Base-by-base conservation (phyloP, 352 stramenopile species). In the Pythium oligandrum region DNA sequence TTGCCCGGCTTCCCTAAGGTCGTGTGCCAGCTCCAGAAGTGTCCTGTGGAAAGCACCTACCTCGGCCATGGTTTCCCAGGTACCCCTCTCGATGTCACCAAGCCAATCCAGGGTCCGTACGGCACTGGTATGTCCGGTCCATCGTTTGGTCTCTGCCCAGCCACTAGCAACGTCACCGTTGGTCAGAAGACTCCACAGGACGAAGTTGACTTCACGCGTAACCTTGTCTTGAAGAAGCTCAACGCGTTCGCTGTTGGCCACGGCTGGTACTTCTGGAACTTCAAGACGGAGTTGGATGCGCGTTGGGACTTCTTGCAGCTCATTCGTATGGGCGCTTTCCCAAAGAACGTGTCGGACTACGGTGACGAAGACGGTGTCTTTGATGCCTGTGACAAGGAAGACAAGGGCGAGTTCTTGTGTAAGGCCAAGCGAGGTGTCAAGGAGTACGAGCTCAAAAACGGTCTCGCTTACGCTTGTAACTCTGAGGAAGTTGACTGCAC, bases 241-340 rank as follows among this genome's bases (percentile, higher is more conserved):
- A 93, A 92, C 57, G 83, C 86, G 4, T 97, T 96, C 57, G 82
- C 78, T 0, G 69, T 96, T 33, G 89, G 87, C 32, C 90, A 98
- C 68, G 93, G 92, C n/a, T 96, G 90, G 68, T 97, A 96, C 75
- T 98, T 97, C 62, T 97, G 90, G 93, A 98, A 97, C 61, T 98
- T 97, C 68, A 88, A 95, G 58, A 97, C 90, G 1, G 93, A 98
- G 65, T 64, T 97, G 9, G 87, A 88, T 39, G 78, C 84, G 17
- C 71, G 79, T n/a, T 98, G 93, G 93, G 90, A 83, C 48, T 97
- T 96, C 56, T 71, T 97, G 56, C 59, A 75, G 38, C 60, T 88
- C 26, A 61, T 82, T 48, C 75, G 73, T 36, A 33, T 73, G n/a
- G 80, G 81, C 7, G 66, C 63, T 10, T 85, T 92, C 60, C 82